Evolutionary conservation across 2,329 filamentous ascomycete genomes (phyloP).

Genomic region (Bipolaris cookei): DNA sequence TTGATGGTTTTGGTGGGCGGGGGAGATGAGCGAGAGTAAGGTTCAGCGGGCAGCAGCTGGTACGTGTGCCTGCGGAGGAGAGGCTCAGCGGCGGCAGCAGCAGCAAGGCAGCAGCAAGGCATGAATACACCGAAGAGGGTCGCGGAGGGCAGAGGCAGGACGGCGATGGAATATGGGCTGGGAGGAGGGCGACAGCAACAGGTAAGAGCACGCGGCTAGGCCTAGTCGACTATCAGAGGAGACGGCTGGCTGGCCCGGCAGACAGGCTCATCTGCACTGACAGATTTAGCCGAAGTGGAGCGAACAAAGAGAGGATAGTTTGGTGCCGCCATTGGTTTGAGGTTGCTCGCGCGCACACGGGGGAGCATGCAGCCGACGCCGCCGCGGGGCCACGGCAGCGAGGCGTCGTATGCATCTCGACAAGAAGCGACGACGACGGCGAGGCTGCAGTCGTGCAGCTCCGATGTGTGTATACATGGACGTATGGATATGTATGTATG

Average conservation of each 20-base stretch:
- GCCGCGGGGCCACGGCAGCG: conserved; percentile 6
- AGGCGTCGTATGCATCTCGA: neutral
- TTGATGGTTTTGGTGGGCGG: neutral
- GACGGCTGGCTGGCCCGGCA: conserved; percentile 18
- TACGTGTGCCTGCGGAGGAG: too few relatives aligned
- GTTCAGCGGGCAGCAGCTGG: too few relatives aligned
- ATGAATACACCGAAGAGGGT: neutral
- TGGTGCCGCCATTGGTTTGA: conserved; percentile 7
- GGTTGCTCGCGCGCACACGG: conserved; percentile 12
- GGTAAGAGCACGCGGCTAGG: conserved; percentile 8
- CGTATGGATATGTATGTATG: neutral
- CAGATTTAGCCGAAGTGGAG: conserved; percentile 22
- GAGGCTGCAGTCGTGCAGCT: neutral
- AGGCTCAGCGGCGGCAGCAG: too few relatives aligned
- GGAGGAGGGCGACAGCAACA: conserved; percentile 12
- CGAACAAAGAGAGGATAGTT: conserved; percentile 18
- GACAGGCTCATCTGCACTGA: conserved; percentile 19
- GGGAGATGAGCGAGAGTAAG: too few relatives aligned
- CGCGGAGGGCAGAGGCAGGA: conserved; percentile 4
- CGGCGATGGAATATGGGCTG: conserved; percentile 5
- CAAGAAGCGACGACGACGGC: neutral
- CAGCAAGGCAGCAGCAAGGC: neutral
- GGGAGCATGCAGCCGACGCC: conserved; percentile 11
- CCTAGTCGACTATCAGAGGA: conserved; percentile 10
- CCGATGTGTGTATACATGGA: too few relatives aligned